Evolutionary conservation across 257 asterid genomes (phyloP).

Genomic region (Petunia secreta): DNA sequence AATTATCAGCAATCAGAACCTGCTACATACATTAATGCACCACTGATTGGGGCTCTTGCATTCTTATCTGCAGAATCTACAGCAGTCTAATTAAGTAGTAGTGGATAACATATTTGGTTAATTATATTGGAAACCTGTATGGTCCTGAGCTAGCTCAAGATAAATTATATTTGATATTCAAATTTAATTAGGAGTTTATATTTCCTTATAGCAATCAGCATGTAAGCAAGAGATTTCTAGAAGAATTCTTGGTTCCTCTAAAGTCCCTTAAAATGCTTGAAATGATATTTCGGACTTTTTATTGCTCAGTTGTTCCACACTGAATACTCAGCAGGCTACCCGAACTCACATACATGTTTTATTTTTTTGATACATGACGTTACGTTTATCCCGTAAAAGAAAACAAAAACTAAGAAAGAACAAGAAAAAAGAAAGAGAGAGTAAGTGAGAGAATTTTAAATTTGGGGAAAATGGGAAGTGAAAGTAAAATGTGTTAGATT

Average conservation of each 20-base stretch:
- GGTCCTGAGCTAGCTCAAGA: slow-evolving; percentile 11
- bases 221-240: not conserved
- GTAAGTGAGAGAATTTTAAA: too few relatives aligned
- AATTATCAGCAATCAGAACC: slow-evolving; percentile 81
- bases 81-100: not conserved
- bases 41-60: slow-evolving; percentile 72
- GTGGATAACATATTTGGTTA: not conserved
- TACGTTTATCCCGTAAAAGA: too few relatives aligned
- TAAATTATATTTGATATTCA: not conserved
- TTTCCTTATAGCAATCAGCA: not conserved
- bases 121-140: not conserved
- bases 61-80: slow-evolving; percentile 49
- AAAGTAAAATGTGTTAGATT: too few relatives aligned
- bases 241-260: slow-evolving; percentile 11
- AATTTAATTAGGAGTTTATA: not conserved
- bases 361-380: not conserved
- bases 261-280: not conserved
- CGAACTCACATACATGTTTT: not conserved
- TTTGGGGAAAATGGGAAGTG: too few relatives aligned
- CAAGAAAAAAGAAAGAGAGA: too few relatives aligned
- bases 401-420: too few relatives aligned
- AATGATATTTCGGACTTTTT: not conserved
- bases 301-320: not conserved
- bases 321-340: not conserved
- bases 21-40: slow-evolving; percentile 74